phyloP scores from a whole-genome alignment of 306 rosid species.

The Malus asiatica region DNA sequence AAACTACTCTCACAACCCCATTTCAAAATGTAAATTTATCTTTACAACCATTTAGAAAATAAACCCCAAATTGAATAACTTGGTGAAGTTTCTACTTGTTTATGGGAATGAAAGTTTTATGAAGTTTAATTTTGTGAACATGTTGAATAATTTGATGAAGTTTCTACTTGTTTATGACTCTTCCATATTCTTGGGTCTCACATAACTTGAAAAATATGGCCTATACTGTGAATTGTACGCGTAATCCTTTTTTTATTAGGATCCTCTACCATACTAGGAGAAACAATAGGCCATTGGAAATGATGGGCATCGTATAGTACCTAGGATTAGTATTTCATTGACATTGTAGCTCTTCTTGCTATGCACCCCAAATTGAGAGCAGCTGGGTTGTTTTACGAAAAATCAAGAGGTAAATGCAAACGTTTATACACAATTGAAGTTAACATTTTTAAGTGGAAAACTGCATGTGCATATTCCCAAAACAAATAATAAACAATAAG shows the following conservation, averaged over 20 bases:
- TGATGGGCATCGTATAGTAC: constrained; percentile 42
- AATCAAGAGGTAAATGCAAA: not conserved
- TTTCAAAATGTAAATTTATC: too few relatives aligned
- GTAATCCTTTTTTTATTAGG: constrained; percentile 10
- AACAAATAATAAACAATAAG: not conserved
- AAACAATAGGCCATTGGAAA: constrained; percentile 12
- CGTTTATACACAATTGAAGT: not conserved
- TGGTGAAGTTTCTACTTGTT: too few relatives aligned
- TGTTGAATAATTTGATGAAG: too few relatives aligned
- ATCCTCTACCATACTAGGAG: constrained; percentile 9
- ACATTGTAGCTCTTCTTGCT: constrained; percentile 47
- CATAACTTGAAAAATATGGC: constrained; percentile 20
- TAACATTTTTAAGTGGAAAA: not conserved
- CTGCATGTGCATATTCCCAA: not conserved
- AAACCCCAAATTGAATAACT: too few relatives aligned
- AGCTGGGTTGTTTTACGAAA: constrained; percentile 29
- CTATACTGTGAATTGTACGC: constrained; percentile 6
- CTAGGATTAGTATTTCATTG: constrained; percentile 45
- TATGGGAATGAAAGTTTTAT: too few relatives aligned
- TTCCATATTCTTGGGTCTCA: not conserved
- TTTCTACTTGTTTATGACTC: too few relatives aligned
- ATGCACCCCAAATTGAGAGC: constrained; percentile 68
- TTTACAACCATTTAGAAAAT: too few relatives aligned
- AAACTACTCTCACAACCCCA: too few relatives aligned
- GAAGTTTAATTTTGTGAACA: too few relatives aligned